phyloP scores from a whole-genome alignment of 768 basidiomycete species.

The Serendipita sp. region DNA sequence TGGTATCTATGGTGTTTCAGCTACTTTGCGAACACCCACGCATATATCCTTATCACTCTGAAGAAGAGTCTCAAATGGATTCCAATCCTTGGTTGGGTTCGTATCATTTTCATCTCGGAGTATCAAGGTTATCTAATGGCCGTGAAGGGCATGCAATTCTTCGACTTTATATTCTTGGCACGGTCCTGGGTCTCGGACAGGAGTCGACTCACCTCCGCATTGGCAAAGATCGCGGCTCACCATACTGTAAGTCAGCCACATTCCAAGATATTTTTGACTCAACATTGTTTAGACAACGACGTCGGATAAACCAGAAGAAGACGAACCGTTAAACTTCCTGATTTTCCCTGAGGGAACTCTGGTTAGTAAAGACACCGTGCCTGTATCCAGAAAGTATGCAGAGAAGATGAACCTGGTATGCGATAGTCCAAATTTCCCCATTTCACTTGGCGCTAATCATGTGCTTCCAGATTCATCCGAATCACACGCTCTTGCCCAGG shows the following conservation, averaged over 20 bases:
- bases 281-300: background rate
- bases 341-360: conserved; percentile 96
- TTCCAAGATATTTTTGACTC: too few relatives aligned
- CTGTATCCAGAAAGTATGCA: conserved; percentile 72
- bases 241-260: conserved; percentile 2
- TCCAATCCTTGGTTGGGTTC: conserved; percentile 78
- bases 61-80: conserved; percentile 81
- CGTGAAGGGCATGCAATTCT: conserved; percentile 78
- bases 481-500: conserved; percentile 70
- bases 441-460: background rate
- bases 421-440: conserved; percentile 12
- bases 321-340: conserved; percentile 53
- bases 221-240: conserved; percentile 41
- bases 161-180: conserved; percentile 81
- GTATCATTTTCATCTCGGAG: conserved; percentile 13
- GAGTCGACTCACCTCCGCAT: conserved; percentile 41
- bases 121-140: background rate
- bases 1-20: conserved; percentile 74
- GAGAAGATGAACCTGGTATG: conserved; percentile 78
- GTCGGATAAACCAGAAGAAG: conserved; percentile 6
- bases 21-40: conserved; percentile 53
- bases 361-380: conserved; percentile 71
- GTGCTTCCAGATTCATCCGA: conserved; percentile 49
- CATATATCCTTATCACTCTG: conserved; percentile 73
- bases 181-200: conserved; percentile 84